Evolutionary conservation across 257 asterid species (phyloP), one percentile per base, ranked within the genome.

Genomic region (Petrea volubilis): DNA sequence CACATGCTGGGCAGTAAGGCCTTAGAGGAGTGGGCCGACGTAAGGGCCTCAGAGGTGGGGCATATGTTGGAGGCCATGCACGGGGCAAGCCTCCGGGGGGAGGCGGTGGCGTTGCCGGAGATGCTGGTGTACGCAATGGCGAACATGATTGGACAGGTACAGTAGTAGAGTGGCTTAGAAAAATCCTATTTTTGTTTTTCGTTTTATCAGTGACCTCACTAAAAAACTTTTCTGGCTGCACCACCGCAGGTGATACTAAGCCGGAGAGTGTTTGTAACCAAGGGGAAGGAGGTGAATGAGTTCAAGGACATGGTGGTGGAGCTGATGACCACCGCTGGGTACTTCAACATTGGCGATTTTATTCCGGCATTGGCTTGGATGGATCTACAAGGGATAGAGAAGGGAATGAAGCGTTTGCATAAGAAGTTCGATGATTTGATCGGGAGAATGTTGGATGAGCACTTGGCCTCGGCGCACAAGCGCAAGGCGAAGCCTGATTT

Each of bases 291-390:
- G 23, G 65, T 77, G 36, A 85, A 82, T 8, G 86, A 85, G 73
- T 85, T 85, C 65, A 85, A 80, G 64, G 82, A 85, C 0, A 83
- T 86, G 91, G 87, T 86, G 64, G 88, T 81, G 78, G 87, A 83
- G 73, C 71, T 86, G 3, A 79, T 86, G 87, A 83, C 84, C 0
- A 15, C 63, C 0, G 88, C 88, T 0, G 91, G 91, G 0, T 79
- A 73, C 28, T 83, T 86, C 58, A 86, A 83, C 11, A 61, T 86
- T 2, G 91, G 91, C 0, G 88, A 86, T 68, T 81, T 73, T 67
- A 77, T 86, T 14, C 88, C 88, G 10, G 72, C 67, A 9, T 24
- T 83, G 13, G 86, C 82, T 15, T 86, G 85, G 85, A 68, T 86
- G 87, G 91, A 86, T 71, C 69, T 81, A 49, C 88, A 86, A 28